A percentile compares a stretch with the other conserved stretches of the same genome.
Evolutionary conservation across 2,329 filamentous ascomycete species (phyloP).

Genomic region (Cucurbitaria berberidis): DNA sequence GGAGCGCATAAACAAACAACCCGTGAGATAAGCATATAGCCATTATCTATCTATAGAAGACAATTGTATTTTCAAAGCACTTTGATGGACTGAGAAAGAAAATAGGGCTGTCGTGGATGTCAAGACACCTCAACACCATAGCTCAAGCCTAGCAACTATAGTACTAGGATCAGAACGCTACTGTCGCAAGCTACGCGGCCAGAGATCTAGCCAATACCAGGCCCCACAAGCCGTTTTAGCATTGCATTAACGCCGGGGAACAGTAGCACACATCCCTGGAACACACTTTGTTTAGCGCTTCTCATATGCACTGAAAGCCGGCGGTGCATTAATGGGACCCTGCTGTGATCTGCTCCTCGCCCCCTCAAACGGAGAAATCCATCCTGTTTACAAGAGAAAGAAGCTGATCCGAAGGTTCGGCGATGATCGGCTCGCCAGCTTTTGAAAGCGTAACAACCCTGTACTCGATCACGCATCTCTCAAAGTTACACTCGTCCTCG

Average conservation of each 20-base stretch:
- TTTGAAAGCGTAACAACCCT: background rate
- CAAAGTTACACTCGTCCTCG: background rate
- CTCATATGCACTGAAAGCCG: conserved; percentile 1
- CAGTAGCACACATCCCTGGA: background rate
- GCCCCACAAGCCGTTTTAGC: conserved; percentile 5
- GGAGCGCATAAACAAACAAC: background rate
- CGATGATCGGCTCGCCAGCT: background rate
- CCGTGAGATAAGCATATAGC: too few relatives aligned
- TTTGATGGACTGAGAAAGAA: too few relatives aligned
- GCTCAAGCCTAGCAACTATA: background rate
- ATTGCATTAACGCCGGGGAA: conserved; percentile 1
- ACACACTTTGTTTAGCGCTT: background rate
- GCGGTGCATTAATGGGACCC: background rate
- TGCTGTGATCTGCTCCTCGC: background rate
- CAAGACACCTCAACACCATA: conserved; percentile 2
- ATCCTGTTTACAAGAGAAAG: background rate
- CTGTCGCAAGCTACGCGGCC: conserved; percentile 9
- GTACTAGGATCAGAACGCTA: conserved; percentile 1
- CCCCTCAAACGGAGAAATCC: background rate
- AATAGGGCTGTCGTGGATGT: too few relatives aligned
- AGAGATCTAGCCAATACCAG: conserved; percentile 5
- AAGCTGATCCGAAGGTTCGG: background rate
- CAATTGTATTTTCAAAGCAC: background rate
- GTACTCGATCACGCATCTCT: background rate
- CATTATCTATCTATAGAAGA: background rate